These are phyloP conservation scores for Paecilomyces formosus DNA, from an alignment of 2,329 filamentous ascomycete genomes.

Conservation along the genomic window DNA sequence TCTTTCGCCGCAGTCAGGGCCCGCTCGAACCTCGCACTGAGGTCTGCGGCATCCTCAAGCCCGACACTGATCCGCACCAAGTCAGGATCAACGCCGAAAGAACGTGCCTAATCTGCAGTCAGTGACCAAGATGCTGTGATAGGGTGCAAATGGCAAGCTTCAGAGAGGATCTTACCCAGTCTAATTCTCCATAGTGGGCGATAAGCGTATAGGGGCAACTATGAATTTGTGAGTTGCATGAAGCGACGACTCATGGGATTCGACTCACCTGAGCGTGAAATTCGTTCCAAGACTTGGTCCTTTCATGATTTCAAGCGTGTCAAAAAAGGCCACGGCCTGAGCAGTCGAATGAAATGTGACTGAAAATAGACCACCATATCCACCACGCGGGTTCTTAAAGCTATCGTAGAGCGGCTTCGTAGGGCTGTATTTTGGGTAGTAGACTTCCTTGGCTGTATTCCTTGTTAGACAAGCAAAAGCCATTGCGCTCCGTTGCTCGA, in stretches of 20 bases:
- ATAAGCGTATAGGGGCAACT: slow-evolving; percentile 83
- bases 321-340: slow-evolving; percentile 75
- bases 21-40: slow-evolving; percentile 56
- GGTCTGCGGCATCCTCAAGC: slow-evolving; percentile 65
- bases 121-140: not conserved
- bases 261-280: slow-evolving; percentile 65
- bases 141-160: not conserved
- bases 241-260: not conserved
- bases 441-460: slow-evolving; percentile 62
- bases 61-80: slow-evolving; percentile 85
- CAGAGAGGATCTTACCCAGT: slow-evolving; percentile 58
- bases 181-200: slow-evolving; percentile 83
- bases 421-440: slow-evolving; percentile 76
- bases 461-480: slow-evolving; percentile 2
- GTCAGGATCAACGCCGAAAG: slow-evolving; percentile 72
- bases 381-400: slow-evolving; percentile 64
- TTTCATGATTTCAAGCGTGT: slow-evolving; percentile 79
- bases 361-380: slow-evolving; percentile 85
- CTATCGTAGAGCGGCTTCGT: slow-evolving; percentile 69
- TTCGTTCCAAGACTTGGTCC: slow-evolving; percentile 94
- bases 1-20: slow-evolving; percentile 57
- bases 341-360: slow-evolving; percentile 65
- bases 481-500: not conserved
- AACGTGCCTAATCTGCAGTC: slow-evolving; percentile 47
- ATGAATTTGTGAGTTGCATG: slow-evolving; percentile 8